Base-by-base conservation (phyloP, 306 rosid species). In the Ormosia emarginata region DNA sequence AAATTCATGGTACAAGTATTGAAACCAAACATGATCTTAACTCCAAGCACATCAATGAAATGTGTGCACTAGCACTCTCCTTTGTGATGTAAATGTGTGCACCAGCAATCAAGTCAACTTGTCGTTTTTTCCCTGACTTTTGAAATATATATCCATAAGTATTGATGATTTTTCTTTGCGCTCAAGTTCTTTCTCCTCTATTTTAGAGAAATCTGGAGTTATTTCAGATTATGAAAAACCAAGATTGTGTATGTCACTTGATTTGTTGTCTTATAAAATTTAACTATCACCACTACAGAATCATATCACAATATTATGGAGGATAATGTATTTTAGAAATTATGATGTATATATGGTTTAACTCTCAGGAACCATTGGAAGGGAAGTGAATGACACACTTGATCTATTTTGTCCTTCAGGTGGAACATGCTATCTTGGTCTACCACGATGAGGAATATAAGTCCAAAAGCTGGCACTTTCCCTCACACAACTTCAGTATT, bases 391-490 rank as follows among this genome's bases (percentile, higher is more conserved):
- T 74, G 30, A 67, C 67, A 84, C 75, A 86, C 72, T 78, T 70
- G 62, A 69, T 59, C 63, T 85, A 53, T 67, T 74, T 58, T 85
- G 69, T 75, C 57, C 78, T 79, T 83, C 85, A 96, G 99, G 98
- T 89, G 80, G 99, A 96, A 59, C 80, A 65, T 87, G 86, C 98
- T 3, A 63, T 75, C 57, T 65, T 87, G 83, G 86, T 92, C 70
- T 96, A 91, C 88, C 99, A 93, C 11, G 99, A 96, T 55, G 88
- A 90, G 88, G 94, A 87, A 57, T 92, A 92, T 81, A 93, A 83
- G 89, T 85, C 87, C 77, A 89, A 85, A 87, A 84, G 88, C 84
- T 96, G 99, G 99, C 75, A 75, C 74, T 96, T 96, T 61, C 92
- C 88, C 37, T 85, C 87, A 0, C 87, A 91, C 90, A 93, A 93